Evolutionary conservation across 2,329 filamentous ascomycete species (phyloP).

Genomic region (Penicillium concentricum): DNA sequence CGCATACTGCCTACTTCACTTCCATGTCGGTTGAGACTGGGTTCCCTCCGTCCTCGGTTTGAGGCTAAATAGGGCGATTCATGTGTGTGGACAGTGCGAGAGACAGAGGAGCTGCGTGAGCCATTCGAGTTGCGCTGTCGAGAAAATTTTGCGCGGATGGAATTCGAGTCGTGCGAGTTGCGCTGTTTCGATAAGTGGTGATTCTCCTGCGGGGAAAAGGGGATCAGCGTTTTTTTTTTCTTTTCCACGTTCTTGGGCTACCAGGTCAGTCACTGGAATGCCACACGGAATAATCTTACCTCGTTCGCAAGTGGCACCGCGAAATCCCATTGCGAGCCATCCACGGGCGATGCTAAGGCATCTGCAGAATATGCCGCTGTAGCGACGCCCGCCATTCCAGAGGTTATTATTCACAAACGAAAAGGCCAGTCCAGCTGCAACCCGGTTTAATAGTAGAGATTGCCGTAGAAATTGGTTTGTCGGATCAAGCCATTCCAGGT

Average conservation of each 20-base stretch:
- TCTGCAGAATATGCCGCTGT: slow-evolving; percentile 41
- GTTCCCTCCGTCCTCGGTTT: slow-evolving; percentile 35
- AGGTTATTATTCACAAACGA: slow-evolving; percentile 12
- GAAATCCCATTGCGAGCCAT: slow-evolving; percentile 40
- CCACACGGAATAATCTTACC: slow-evolving; percentile 29
- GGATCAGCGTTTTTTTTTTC: slow-evolving; percentile 15
- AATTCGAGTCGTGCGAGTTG: slow-evolving; percentile 39
- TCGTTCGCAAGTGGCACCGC: slow-evolving; percentile 37
- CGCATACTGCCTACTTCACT: slow-evolving; percentile 41
- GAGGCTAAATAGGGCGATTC: slow-evolving; percentile 30
- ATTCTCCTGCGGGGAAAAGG: slow-evolving; percentile 21
- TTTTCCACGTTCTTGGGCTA: background rate
- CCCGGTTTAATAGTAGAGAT: slow-evolving; percentile 15
- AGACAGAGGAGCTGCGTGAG: slow-evolving; percentile 41
- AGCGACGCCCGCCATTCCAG: slow-evolving; percentile 43
- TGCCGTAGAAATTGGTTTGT: slow-evolving; percentile 9
- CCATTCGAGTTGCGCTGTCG: slow-evolving; percentile 36
- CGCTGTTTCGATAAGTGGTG: slow-evolving; percentile 33
- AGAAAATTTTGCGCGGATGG: slow-evolving; percentile 27
- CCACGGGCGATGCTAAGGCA: slow-evolving; percentile 39
- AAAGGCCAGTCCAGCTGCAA: slow-evolving; percentile 39
- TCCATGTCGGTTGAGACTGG: slow-evolving; percentile 35
- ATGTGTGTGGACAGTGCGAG: slow-evolving; percentile 30
- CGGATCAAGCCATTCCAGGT: slow-evolving; percentile 34
- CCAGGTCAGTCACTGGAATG: background rate